Evolutionary conservation across 2,329 filamentous ascomycete genomes (phyloP).

Genomic region (Drechslera avenae): DNA sequence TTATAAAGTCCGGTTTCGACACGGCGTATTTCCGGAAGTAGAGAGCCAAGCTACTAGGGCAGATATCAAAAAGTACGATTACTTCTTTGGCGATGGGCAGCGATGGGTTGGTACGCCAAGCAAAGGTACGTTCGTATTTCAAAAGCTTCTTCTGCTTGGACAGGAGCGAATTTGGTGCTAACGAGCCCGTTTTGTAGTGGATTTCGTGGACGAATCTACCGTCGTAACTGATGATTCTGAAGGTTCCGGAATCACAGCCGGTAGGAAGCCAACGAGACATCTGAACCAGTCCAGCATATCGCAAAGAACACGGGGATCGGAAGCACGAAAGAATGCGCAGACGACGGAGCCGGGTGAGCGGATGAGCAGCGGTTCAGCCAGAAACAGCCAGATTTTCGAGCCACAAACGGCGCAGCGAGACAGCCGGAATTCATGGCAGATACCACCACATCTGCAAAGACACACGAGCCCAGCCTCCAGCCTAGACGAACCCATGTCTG

Average conservation of each 20-base stretch:
- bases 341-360: background rate
- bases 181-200: slow-evolving; percentile 17
- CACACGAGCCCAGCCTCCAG: slow-evolving; percentile 18
- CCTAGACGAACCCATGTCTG: slow-evolving; percentile 8
- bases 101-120: slow-evolving; percentile 20
- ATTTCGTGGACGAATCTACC: slow-evolving; percentile 26
- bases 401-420: background rate
- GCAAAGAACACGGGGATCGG: slow-evolving; percentile 1
- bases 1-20: slow-evolving; percentile 28
- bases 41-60: slow-evolving; percentile 23
- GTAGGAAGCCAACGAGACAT: slow-evolving; percentile 6
- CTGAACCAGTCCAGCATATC: slow-evolving; percentile 1
- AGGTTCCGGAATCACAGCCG: background rate
- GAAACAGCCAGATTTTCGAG: background rate
- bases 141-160: no score
- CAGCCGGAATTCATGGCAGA: slow-evolving; percentile 3
- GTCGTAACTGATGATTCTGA: slow-evolving; percentile 20
- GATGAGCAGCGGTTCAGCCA: background rate
- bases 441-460: background rate
- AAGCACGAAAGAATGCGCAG: background rate
- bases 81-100: slow-evolving; percentile 25
- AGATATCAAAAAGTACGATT: slow-evolving; percentile 34
- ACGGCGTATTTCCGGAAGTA: slow-evolving; percentile 24
- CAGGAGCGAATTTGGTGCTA: no score
- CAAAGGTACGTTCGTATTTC: slow-evolving; percentile 16